phyloP scores from a whole-genome alignment of 2,329 filamentous ascomycete genomes.

The Aureobasidium sp. region DNA sequence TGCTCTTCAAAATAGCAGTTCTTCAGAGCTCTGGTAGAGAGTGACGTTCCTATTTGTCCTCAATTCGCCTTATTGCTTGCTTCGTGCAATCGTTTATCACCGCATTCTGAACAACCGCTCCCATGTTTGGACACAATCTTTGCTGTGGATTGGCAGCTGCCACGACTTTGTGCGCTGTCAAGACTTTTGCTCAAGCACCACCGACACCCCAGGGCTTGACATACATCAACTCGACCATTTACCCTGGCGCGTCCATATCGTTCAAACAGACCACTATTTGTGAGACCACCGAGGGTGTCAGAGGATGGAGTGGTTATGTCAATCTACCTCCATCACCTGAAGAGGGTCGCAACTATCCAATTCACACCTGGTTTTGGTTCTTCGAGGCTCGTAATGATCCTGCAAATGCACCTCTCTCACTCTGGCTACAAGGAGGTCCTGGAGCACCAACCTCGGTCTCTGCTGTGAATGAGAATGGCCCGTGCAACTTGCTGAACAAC shows the following conservation, averaged over 20 bases:
- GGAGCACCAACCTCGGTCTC: constrained; percentile 69
- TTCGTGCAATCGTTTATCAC: not conserved
- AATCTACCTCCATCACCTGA: constrained; percentile 27
- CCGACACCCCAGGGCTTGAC: not conserved
- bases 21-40: not conserved
- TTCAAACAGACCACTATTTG: constrained; percentile 36
- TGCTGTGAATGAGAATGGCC: constrained; percentile 65
- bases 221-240: not conserved
- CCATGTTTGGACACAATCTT: not conserved
- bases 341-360: constrained; percentile 31
- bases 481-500: constrained; percentile 46
- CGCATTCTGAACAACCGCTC: too few relatives aligned
- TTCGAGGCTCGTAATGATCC: constrained; percentile 60
- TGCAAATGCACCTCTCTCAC: constrained; percentile 54
- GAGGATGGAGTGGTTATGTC: constrained; percentile 43
- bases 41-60: too few relatives aligned
- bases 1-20: not conserved
- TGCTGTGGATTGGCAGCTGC: not conserved
- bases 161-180: not conserved
- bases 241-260: not conserved
- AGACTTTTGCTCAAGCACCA: not conserved
- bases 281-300: constrained; percentile 55
- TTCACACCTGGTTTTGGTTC: constrained; percentile 57
- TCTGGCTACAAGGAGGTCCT: constrained; percentile 73
- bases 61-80: not conserved